A percentile compares a stretch with the other conserved stretches of the same genome.
phyloP scores from a whole-genome alignment of 148 eudicot genomes.

The Euryodendron excelsum region DNA sequence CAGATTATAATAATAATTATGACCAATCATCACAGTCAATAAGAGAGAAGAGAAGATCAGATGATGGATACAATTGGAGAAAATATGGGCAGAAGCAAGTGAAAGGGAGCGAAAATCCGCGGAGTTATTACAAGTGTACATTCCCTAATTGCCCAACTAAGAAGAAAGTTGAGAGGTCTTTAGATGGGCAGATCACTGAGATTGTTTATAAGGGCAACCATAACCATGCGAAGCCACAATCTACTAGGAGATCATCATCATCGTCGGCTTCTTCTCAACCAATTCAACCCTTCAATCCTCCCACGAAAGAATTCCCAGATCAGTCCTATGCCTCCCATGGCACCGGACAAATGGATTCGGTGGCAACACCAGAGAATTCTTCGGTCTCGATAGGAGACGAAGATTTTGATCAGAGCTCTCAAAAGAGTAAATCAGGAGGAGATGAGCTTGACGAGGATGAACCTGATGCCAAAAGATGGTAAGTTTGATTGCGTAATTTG shows the following conservation, averaged over 20 bases:
- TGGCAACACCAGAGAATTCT: conserved; percentile 63
- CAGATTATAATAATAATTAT: conserved; percentile 15
- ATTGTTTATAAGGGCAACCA: conserved; percentile 74
- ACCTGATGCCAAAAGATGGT: conserved; percentile 73
- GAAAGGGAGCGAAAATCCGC: conserved; percentile 76
- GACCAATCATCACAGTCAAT: conserved; percentile 36
- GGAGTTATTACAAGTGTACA: conserved; percentile 81
- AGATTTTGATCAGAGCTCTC: conserved; percentile 46
- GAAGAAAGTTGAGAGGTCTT: conserved; percentile 72
- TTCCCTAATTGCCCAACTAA: conserved; percentile 57
- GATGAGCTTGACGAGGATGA: conserved; percentile 59
- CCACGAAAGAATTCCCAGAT: conserved; percentile 35
- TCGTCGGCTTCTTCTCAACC: conserved; percentile 26
- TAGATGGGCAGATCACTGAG: conserved; percentile 69
- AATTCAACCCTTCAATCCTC: conserved; percentile 26
- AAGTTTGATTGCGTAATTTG: neutral
- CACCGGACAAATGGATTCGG: conserved; percentile 51
- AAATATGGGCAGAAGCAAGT: conserved; percentile 84
- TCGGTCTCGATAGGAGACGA: conserved; percentile 64
- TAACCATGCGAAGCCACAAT: conserved; percentile 67
- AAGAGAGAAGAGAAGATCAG: conserved; percentile 38
- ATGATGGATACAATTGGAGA: conserved; percentile 77
- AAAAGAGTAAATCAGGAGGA: conserved; percentile 48
- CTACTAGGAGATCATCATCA: conserved; percentile 52
- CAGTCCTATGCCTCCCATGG: conserved; percentile 37